Evolutionary conservation across 108 stramenopile genomes (phyloP), one percentile per base, ranked within the genome.

Genomic region (Ochromonas danica): DNA sequence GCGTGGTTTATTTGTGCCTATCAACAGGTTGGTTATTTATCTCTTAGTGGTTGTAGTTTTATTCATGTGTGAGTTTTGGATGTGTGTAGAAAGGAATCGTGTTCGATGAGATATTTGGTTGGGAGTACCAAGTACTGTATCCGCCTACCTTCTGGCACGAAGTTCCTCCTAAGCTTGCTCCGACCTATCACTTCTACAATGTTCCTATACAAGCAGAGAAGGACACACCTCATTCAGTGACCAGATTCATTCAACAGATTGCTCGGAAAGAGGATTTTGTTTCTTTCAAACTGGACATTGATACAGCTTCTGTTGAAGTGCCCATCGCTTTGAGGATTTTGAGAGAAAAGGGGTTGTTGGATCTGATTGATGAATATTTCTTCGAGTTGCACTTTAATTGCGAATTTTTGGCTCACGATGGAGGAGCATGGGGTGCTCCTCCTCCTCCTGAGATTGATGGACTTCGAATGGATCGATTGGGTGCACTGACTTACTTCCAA

Each of bases 281-380:
- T 3, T 27, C 72, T 10, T 33, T 75, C 31, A 75, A 75, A 36
- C 17, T 75, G 51, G 72, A 75, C 31, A 75, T 75, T 31, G 72
- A 75, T 41, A 45, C 43, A 3, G 14, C 72, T 38, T 38, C 36
- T 31, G 38, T 60, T 10, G 72, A 75, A 33, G 10, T 33, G 10
- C n/a, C 36, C 3, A 45, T 75, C 45, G 67, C 67, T 10, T 17
- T 70, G 67, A 31, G 33, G 14, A 17, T 70, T 10, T 40, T 70
- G 14, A 22, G 14, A 14, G 67, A 70, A 14, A 14, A 70, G 40
- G 17, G 33, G 36, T 22, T 70, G 40, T 10, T 22, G 14, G 22
- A 70, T 17, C 67, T 70, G 17, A 31, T 70, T 10, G 67, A 70
- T 22, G 67, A 70, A 22, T 22, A 31, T 22, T 70, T 17, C 40